Percentiles rank a stretch among this genome's conserved stretches.
Conservation (phyloP, 1,284 basidiomycete genomes). For the Lentinula novae-zelandiae region DNA sequence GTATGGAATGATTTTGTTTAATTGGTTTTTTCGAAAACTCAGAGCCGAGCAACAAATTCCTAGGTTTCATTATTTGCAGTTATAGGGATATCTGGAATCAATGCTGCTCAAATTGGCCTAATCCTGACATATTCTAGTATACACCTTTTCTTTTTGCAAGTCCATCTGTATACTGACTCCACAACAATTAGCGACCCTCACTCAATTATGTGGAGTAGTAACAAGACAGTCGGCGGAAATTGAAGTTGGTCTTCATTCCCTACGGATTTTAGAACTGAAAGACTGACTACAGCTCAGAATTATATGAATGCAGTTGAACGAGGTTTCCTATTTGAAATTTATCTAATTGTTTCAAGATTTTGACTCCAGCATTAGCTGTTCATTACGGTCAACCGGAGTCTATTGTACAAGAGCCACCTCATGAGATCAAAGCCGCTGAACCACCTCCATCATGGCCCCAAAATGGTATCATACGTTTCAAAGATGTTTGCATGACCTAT, state of each 20-base stretch:
- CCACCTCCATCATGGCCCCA: constrained; percentile 52
- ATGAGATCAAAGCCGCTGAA: constrained; percentile 48
- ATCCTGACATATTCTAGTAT: constrained; percentile 66
- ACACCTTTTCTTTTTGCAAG: constrained; percentile 8
- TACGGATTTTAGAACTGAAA: background rate
- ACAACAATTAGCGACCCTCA: constrained; percentile 35
- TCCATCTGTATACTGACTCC: constrained; percentile 21
- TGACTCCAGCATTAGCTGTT: constrained; percentile 34
- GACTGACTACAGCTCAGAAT: constrained; percentile 36
- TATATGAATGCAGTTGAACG: constrained; percentile 76
- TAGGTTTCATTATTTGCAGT: constrained; percentile 54
- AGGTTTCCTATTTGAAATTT: constrained; percentile 29
- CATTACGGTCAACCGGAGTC: constrained; percentile 51
- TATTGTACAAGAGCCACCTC: constrained; percentile 60
- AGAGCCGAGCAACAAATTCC: background rate
- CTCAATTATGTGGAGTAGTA: constrained; percentile 53
- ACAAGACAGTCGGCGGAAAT: constrained; percentile 63
- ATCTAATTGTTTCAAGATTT: constrained; percentile 1
- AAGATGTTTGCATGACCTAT: constrained; percentile 55
- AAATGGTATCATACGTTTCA: constrained; percentile 47
- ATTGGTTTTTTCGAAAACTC: constrained; percentile 13
- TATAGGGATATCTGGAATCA: constrained; percentile 49
- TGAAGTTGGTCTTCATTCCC: constrained; percentile 38
- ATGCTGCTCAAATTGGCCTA: constrained; percentile 66
- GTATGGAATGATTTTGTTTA: constrained; percentile 35